Base-by-base conservation (phyloP, 768 basidiomycete genomes). In the Pisolithus marmoratus region DNA sequence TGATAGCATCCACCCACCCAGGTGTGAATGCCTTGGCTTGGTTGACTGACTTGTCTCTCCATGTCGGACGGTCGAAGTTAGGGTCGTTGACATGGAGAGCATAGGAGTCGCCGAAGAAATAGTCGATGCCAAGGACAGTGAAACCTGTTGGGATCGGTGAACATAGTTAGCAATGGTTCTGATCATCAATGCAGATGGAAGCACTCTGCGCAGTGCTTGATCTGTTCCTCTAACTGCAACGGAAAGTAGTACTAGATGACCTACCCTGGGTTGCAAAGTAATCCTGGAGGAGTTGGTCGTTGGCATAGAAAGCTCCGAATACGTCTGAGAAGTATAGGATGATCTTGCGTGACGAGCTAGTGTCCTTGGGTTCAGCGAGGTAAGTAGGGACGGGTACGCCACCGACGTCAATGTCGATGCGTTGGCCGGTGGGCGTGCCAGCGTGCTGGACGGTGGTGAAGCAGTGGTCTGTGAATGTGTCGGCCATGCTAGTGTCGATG, bases 181-280 rank as follows among this genome's bases (percentile, higher is more conserved):
- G 2, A 40, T 22, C 23, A 44, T 5, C 22, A 26, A 14, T 5
- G 34, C 34, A 12, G 34, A 15, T 3, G 2, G 34, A 34, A 15
- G 14, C 19, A 8, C 40, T 4, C 14, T 19, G 40, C 19, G 20
- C 38, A 17, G 17, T 7, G 43, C 43, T 7, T 15, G n/a, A 0
- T 15, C 5, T 23, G 41, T 7, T 42, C 20, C 11, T n/a, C 23
- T 20, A 15, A 11, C 20, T 4, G 41, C 22, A 12, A 24, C 41
- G 22, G 19, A 42, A 22, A n/a, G 11, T 12, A 22, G 14, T 14
- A 8, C 36, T 5, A 24, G 11, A 34, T 22, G 12, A 48, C 66
- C 2, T 50, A 85, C 84, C 84, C 19, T 78, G 70, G 7, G 76
- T 68, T 1, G 85, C 83, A 54, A 79, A 83, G 58, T 77, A 85